phyloP scores from a whole-genome alignment of 805 yeast species.

The Saturnispora bothae region DNA sequence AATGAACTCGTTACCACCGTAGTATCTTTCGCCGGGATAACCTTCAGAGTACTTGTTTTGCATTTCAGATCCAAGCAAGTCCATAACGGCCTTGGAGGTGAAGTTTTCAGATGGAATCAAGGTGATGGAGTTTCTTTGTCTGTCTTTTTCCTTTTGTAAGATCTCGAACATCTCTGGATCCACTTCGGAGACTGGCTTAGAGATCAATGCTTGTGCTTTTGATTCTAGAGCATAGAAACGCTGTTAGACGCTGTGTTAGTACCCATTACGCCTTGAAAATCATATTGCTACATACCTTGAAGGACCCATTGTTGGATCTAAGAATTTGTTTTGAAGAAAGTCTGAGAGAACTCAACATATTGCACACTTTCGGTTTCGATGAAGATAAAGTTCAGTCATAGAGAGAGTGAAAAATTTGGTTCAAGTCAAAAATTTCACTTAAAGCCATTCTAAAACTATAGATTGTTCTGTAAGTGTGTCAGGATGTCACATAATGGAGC shows the following conservation, averaged over 20 bases:
- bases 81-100: slow-evolving; percentile 93
- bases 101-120: slow-evolving; percentile 96
- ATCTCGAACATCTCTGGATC: slow-evolving; percentile 74
- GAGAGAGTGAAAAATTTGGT: background rate
- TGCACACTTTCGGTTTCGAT: background rate
- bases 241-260: slow-evolving; percentile 4
- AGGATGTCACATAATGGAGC: background rate
- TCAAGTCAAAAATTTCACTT: slow-evolving; percentile 1
- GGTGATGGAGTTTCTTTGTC: slow-evolving; percentile 90
- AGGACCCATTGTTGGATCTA: slow-evolving; percentile 1
- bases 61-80: slow-evolving; percentile 95
- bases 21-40: slow-evolving; percentile 97
- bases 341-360: background rate
- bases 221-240: slow-evolving; percentile 37
- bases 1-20: slow-evolving; percentile 96
- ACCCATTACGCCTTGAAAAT: background rate
- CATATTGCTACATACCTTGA: slow-evolving; percentile 5
- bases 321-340: background rate
- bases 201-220: slow-evolving; percentile 42
- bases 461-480: too few species aligned
- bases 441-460: too few species aligned
- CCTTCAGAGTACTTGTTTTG: slow-evolving; percentile 98
- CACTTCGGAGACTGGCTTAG: slow-evolving; percentile 52
- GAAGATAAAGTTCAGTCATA: slow-evolving; percentile 1
- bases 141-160: slow-evolving; percentile 68